Conservation (phyloP, 139 green algal species). For the Chlorella sp. region DNA sequence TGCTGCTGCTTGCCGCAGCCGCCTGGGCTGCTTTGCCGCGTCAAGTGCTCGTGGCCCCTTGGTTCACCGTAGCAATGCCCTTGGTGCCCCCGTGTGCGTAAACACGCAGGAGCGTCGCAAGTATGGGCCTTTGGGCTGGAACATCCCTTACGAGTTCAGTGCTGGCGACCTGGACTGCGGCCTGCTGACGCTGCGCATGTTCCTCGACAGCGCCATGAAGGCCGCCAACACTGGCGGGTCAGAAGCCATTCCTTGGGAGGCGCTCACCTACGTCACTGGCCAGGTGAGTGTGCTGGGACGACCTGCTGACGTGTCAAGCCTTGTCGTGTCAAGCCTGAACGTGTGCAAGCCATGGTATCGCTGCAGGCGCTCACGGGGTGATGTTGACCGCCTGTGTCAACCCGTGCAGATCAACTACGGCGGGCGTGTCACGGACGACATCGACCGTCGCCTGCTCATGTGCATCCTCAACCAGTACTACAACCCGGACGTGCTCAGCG, state of each 20-base stretch:
- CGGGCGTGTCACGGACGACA: conserved; percentile 76
- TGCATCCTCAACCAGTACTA: conserved; percentile 59
- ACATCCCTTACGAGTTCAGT: conserved; percentile 80
- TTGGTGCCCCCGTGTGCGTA: too few relatives aligned
- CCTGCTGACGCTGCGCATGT: conserved; percentile 57
- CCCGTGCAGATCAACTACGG: conserved; percentile 75
- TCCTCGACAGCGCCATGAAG: conserved; percentile 10
- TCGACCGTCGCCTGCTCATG: conserved; percentile 64
- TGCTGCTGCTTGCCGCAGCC: too few relatives aligned
- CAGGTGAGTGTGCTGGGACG: too few relatives aligned
- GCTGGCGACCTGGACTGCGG: conserved; percentile 64
- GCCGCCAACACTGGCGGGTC: too few relatives aligned
- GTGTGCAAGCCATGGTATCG: too few relatives aligned
- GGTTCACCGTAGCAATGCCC: too few relatives aligned
- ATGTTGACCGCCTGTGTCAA: too few relatives aligned
- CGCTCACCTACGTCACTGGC: conserved; percentile 67
- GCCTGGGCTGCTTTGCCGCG: too few relatives aligned
- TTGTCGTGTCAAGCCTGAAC: too few relatives aligned
- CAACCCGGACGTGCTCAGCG: background rate
- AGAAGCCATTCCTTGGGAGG: conserved; percentile 54
- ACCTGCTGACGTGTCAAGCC: too few relatives aligned
- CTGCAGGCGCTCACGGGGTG: too few relatives aligned
- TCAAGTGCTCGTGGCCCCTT: too few relatives aligned
- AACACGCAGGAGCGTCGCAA: conserved; percentile 43
- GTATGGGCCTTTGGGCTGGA: conserved; percentile 81